A percentile compares a stretch with the other conserved stretches of the same genome.
phyloP scores from a whole-genome alignment of 331 rosid genomes.

The Quercus lobata region DNA sequence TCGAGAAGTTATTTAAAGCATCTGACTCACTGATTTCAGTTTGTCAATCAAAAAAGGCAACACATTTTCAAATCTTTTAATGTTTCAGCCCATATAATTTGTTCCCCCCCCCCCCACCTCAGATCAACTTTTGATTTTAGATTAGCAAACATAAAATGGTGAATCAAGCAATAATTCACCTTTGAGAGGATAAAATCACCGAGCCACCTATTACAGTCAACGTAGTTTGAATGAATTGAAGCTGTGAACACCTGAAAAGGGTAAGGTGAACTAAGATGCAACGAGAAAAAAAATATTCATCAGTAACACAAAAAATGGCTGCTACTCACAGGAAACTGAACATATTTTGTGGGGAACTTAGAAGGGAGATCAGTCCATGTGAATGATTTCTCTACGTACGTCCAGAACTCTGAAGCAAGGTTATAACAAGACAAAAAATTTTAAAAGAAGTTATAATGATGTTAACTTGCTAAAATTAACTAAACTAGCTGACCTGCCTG shows the following conservation, averaged over 20 bases:
- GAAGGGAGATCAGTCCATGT: slow-evolving; percentile 98
- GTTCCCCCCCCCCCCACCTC: neutral
- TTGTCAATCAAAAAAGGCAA: neutral
- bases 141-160: slow-evolving; percentile 3
- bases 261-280: slow-evolving; percentile 13
- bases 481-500: neutral
- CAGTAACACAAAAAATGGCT: neutral
- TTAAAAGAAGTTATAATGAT: neutral
- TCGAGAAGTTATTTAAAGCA: neutral
- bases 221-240: slow-evolving; percentile 85
- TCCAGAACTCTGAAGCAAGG: slow-evolving; percentile 79
- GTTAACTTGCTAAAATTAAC: neutral
- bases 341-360: slow-evolving; percentile 93
- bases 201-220: slow-evolving; percentile 97
- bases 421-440: slow-evolving; percentile 6
- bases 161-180: slow-evolving; percentile 47
- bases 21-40: neutral
- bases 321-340: slow-evolving; percentile 86
- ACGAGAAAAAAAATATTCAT: neutral
- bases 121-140: slow-evolving; percentile 8
- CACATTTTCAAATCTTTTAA: neutral
- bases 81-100: neutral
- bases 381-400: slow-evolving; percentile 86
- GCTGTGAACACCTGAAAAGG: slow-evolving; percentile 72
- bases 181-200: slow-evolving; percentile 94